A percentile compares a stretch with the other conserved stretches of the same genome.
Conservation (phyloP, 768 basidiomycete genomes). For the Suillus occidentalis region DNA sequence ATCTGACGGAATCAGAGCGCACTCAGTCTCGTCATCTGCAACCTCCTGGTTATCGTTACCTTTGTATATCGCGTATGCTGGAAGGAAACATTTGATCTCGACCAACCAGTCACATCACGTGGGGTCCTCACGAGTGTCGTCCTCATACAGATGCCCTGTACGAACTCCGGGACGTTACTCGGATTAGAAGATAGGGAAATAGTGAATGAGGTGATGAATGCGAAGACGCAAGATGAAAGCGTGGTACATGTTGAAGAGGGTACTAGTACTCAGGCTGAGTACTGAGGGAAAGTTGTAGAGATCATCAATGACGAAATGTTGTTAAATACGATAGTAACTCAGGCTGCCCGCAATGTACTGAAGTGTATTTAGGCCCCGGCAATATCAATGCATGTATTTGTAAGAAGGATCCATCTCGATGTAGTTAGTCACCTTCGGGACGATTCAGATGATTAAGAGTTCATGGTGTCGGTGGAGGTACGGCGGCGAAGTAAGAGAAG, state of each 20-base stretch:
- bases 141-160: not conserved
- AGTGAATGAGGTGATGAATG: not conserved
- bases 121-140: not conserved
- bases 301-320: not conserved
- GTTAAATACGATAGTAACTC: not conserved
- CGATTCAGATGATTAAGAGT: too few relatives aligned
- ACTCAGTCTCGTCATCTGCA: slow-evolving; percentile 25
- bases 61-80: slow-evolving; percentile 19
- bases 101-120: not conserved
- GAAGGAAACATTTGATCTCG: slow-evolving; percentile 10
- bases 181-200: not conserved
- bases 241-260: not conserved
- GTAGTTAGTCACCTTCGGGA: too few relatives aligned
- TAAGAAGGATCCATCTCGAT: too few relatives aligned
- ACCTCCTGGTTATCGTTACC: slow-evolving; percentile 26
- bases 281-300: not conserved
- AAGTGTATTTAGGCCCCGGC: too few relatives aligned
- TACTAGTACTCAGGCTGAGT: not conserved
- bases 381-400: too few relatives aligned
- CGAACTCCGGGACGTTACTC: not conserved
- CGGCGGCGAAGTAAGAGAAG: too few relatives aligned
- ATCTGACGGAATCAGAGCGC: slow-evolving; percentile 17
- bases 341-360: not conserved
- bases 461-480: too few relatives aligned
- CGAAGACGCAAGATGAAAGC: not conserved